Percentiles rank a stretch among this genome's conserved stretches.
Evolutionary conservation across 2,329 filamentous ascomycete species (phyloP).

Genomic region (Fusarium sp.): DNA sequence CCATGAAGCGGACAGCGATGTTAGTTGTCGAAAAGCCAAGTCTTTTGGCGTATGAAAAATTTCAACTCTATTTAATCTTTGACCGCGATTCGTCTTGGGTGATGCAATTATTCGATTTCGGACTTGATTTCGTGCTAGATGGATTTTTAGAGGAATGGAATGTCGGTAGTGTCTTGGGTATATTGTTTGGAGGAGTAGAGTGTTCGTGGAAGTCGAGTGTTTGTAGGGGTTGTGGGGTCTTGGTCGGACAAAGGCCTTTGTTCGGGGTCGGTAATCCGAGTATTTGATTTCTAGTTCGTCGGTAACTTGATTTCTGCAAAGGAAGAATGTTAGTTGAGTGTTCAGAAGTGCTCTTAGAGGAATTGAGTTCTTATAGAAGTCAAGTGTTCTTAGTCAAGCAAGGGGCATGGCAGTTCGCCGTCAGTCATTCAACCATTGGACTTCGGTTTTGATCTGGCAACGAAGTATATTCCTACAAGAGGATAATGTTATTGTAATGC

Average conservation of each 20-base stretch:
- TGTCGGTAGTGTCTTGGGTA: not conserved
- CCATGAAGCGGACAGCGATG: constrained; percentile 31
- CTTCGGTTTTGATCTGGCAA: not conserved
- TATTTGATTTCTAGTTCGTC: not conserved
- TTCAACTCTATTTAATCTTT: constrained; percentile 17
- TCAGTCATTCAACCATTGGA: not conserved
- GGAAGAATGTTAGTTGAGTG: not conserved
- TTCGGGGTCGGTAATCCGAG: not conserved
- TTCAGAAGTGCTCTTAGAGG: not conserved
- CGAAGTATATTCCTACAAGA: not conserved
- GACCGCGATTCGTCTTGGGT: not conserved
- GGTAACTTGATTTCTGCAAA: not conserved
- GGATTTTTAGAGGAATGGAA: not conserved
- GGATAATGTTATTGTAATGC: accelerated
- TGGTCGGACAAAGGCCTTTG: not conserved
- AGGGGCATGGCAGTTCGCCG: not conserved
- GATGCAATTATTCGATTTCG: not conserved
- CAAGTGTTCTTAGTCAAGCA: not conserved
- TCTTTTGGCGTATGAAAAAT: constrained; percentile 28
- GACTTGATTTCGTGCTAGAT: not conserved
- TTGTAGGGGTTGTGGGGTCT: not conserved
- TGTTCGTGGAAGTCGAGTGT: not conserved
- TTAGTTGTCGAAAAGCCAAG: constrained; percentile 29
- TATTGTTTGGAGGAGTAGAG: not conserved
- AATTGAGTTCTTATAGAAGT: not conserved